Percentiles rank a stretch among this genome's conserved stretches.
Evolutionary conservation across 2,329 filamentous ascomycete species (phyloP).

Genomic region (Setomelanomma holmii): DNA sequence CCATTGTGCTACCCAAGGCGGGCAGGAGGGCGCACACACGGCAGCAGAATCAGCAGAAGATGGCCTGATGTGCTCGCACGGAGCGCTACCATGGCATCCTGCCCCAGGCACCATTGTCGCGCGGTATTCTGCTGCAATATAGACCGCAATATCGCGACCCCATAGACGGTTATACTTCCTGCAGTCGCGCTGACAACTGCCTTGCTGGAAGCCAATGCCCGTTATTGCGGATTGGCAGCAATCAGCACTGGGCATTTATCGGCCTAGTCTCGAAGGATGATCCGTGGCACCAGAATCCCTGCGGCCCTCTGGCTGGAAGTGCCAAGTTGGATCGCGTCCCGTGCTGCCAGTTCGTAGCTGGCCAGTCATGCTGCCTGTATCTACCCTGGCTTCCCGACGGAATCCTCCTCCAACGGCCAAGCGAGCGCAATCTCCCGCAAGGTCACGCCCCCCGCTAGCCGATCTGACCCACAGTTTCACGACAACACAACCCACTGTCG

Average conservation of each 20-base stretch:
- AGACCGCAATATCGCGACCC: conserved; percentile 8
- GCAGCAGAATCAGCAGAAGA: conserved; percentile 20
- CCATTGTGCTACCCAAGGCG: conserved; percentile 23
- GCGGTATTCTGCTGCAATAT: conserved; percentile 9
- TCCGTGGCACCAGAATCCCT: conserved; percentile 13
- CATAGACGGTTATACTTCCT: conserved; percentile 4
- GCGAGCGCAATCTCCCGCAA: conserved; percentile 17
- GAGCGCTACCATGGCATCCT: conserved; percentile 4
- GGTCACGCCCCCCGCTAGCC: conserved; percentile 2
- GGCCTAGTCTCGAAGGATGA: conserved; percentile 13
- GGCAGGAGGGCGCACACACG: conserved; percentile 15
- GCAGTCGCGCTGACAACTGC: conserved; percentile 17
- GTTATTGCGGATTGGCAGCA: conserved; percentile 14
- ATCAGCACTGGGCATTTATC: conserved; percentile 5
- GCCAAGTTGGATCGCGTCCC: conserved; percentile 14
- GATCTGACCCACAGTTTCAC: conserved; percentile 13
- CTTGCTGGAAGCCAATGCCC: conserved; percentile 28
- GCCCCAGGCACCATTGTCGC: not conserved
- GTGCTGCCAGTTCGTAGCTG: conserved; percentile 5
- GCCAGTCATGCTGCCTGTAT: conserved; percentile 2
- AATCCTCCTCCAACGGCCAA: conserved; percentile 1
- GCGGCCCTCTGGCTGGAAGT: conserved; percentile 11
- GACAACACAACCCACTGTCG: conserved; percentile 2
- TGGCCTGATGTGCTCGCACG: conserved; percentile 22
- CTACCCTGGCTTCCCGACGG: conserved; percentile 7